Evolutionary conservation across 2,329 filamentous ascomycete genomes (phyloP).

Genomic region (Sporothrix euskadiensis): DNA sequence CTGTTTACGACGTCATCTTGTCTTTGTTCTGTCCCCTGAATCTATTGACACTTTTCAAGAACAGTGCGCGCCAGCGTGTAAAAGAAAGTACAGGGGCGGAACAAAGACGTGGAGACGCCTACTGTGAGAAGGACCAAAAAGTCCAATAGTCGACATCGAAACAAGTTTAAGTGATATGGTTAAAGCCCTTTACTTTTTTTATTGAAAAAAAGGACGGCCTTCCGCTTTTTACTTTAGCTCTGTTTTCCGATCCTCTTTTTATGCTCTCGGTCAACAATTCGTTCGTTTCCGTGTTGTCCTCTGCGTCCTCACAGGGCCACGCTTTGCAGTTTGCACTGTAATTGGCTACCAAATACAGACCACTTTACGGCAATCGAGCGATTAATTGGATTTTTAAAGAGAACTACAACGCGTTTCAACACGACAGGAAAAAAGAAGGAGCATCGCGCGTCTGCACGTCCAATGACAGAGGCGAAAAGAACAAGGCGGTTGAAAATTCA

Average conservation of each 20-base stretch:
- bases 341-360: slow-evolving; percentile 3
- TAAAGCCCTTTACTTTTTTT: not conserved
- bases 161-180: not conserved
- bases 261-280: not conserved
- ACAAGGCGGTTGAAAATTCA: too few species aligned
- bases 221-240: not conserved
- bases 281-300: not conserved
- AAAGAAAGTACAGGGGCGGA: not conserved
- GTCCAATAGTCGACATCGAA: not conserved
- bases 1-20: not conserved
- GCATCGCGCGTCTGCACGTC: not conserved
- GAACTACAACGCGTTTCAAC: not conserved
- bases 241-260: not conserved
- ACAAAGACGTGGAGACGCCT: not conserved
- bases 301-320: not conserved
- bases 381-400: not conserved
- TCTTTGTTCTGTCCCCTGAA: not conserved
- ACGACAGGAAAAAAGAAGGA: not conserved
- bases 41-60: not conserved
- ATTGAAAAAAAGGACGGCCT: not conserved
- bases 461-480: not conserved
- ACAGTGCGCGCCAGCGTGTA: not conserved
- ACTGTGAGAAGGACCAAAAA: not conserved
- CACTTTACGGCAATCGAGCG: not conserved
- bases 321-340: not conserved